phyloP scores from a whole-genome alignment of 2,329 filamentous ascomycete species.

The Westerdykella sp. region DNA sequence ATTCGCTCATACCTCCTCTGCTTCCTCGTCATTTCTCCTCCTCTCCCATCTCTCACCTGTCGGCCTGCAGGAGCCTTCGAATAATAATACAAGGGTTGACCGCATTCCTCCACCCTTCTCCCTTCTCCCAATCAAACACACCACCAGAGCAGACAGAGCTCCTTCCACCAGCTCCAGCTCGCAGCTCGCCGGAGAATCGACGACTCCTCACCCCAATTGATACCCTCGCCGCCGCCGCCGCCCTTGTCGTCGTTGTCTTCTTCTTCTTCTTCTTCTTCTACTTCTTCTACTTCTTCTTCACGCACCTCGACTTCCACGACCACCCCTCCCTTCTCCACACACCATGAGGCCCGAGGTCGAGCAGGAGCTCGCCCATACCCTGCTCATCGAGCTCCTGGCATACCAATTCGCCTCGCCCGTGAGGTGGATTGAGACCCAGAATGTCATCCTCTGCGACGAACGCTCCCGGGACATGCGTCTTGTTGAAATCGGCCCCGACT shows the following conservation, averaged over 20 bases:
- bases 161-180: constrained; percentile 5
- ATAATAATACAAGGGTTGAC: no score
- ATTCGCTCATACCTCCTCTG: no score
- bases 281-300: not conserved
- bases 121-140: no score
- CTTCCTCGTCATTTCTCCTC: no score
- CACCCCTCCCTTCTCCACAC: constrained; percentile 10
- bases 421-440: constrained; percentile 99
- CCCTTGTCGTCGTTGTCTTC: constrained; percentile 1
- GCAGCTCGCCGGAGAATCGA: not conserved
- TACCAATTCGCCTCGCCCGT: constrained; percentile 99
- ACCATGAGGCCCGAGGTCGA: constrained; percentile 95
- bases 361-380: constrained; percentile 96
- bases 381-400: constrained; percentile 96
- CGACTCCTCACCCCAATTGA: constrained; percentile 5
- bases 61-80: no score
- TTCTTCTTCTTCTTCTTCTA: not conserved
- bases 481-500: constrained; percentile 93
- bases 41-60: no score
- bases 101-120: no score
- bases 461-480: constrained; percentile 75
- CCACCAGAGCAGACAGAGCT: constrained; percentile 9
- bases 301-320: constrained; percentile 4
- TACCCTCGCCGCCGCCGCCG: constrained; percentile 7
- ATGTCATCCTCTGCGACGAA: constrained; percentile 97